Evolutionary conservation across 257 asterid genomes (phyloP), one percentile per base, ranked within the genome.

Genomic region (Echites panduratus): DNA sequence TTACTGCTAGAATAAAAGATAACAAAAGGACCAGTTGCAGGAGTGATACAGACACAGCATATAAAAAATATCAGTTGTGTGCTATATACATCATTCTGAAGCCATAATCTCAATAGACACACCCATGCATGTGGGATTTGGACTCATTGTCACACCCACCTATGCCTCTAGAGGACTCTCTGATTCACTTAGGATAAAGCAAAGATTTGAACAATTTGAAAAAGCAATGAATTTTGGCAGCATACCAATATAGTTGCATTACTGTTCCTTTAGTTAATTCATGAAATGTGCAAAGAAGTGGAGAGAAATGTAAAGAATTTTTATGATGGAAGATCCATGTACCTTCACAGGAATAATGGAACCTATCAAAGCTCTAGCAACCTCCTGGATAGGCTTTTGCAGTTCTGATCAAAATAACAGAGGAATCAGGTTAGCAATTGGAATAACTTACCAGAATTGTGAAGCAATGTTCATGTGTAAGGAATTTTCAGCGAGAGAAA

Each of bases 331-430:
- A n/a, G n/a, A n/a, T n/a, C 53, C 24, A 29, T 50, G 54, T 86
- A 94, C 99, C 99, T 94, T 89, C 84, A 89, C 86, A 61, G 96
- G 78, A 68, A 94, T 81, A 56, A 76, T 50, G 62, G 96, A 88
- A 73, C 97, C 99, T 2, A 79, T 75, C 82, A 94, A 90, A 85
- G 84, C 83, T 81, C 73, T 86, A 14, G 97, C 99, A 70, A 88
- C 83, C 80, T 94, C 97, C 82, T 89, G 97, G 75, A 91, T 91
- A 16, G 85, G 48, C 87, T 91, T 91, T 38, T 75, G 75, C 59
- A 95, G 93, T 74, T 83, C 99, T 93, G 89, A 19, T 63, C 85
- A 79, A 8, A 73, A 53, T 52, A 77, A 74, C 41, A 70, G 32
- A 50, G 12, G 27, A 13, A 72, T 49, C 61, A n/a, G 64, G 56